phyloP scores from a whole-genome alignment of 192 early-diverging fungal species.

The Phycomyces blakesleeanus region DNA sequence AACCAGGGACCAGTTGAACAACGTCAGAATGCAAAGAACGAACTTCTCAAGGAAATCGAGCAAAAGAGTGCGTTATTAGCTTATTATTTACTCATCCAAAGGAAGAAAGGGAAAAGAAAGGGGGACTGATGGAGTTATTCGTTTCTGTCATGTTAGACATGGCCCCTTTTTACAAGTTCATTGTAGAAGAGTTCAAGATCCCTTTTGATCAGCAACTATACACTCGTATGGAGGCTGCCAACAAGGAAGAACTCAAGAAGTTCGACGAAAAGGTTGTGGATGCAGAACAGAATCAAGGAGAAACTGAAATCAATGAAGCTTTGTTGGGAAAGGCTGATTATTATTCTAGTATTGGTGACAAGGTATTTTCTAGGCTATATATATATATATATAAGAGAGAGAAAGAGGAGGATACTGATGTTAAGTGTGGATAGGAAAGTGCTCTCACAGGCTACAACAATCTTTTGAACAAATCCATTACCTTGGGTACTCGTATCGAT shows the following conservation, averaged over 20 bases:
- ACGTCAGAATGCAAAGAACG: constrained; percentile 62
- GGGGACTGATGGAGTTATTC: too few relatives aligned
- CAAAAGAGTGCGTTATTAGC: constrained; percentile 75
- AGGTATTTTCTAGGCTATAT: constrained; percentile 45
- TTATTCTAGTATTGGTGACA: constrained; percentile 91
- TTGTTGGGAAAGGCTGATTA: constrained; percentile 89
- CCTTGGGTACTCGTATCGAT: constrained; percentile 91
- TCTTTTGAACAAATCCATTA: constrained; percentile 84
- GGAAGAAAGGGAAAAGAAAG: too few relatives aligned
- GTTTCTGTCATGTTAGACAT: constrained; percentile 61
- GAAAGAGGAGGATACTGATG: background rate
- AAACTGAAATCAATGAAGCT: constrained; percentile 85
- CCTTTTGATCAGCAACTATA: constrained; percentile 53
- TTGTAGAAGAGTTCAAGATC: constrained; percentile 62
- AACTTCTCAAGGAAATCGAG: constrained; percentile 71
- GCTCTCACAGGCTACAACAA: constrained; percentile 79
- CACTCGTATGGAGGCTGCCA: constrained; percentile 56
- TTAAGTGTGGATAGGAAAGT: constrained; percentile 60
- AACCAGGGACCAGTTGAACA: constrained; percentile 68
- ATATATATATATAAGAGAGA: background rate
- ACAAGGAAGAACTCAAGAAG: constrained; percentile 69
- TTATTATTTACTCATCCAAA: too few relatives aligned
- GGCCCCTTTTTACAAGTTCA: constrained; percentile 73
- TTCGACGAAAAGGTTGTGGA: constrained; percentile 85
- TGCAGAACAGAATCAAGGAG: constrained; percentile 90